Percentiles rank a stretch among this genome's conserved stretches.
phyloP scores from a whole-genome alignment of 2,329 filamentous ascomycete species.

The Aureobasidium sp. region DNA sequence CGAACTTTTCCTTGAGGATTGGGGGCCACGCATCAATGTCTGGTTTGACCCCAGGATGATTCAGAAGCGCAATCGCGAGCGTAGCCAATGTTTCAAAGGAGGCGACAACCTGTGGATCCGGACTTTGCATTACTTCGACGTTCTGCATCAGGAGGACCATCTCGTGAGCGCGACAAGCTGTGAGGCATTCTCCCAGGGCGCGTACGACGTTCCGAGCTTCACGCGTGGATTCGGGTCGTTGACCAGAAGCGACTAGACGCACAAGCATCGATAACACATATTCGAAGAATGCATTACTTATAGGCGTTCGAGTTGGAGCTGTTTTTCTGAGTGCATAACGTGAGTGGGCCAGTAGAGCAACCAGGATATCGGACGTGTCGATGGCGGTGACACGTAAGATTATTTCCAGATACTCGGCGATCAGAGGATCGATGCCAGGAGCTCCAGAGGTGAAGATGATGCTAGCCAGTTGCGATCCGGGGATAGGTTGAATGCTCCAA shows the following conservation, averaged over 20 bases:
- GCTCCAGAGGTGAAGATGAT: constrained; percentile 21
- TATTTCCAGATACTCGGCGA: constrained; percentile 31
- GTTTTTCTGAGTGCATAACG: constrained; percentile 20
- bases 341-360: constrained; percentile 33
- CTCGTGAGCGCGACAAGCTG: constrained; percentile 32
- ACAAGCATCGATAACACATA: constrained; percentile 34
- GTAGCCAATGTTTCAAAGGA: constrained; percentile 36
- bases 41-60: constrained; percentile 24
- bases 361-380: constrained; percentile 31
- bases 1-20: constrained; percentile 30
- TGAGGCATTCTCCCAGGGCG: constrained; percentile 34
- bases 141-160: constrained; percentile 33
- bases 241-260: constrained; percentile 28
- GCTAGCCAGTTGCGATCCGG: constrained; percentile 13
- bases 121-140: constrained; percentile 28
- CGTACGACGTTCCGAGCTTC: constrained; percentile 28
- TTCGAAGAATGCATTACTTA: constrained; percentile 34
- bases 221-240: constrained; percentile 24
- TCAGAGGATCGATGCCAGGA: constrained; percentile 29
- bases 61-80: constrained; percentile 33
- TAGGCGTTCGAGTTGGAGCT: background rate
- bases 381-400: constrained; percentile 30
- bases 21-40: constrained; percentile 18
- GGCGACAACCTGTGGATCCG: constrained; percentile 29
- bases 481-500: constrained; percentile 6